Base-by-base conservation (phyloP, 176 grass and related monocot genomes). In the Bonia amplexicaulis region DNA sequence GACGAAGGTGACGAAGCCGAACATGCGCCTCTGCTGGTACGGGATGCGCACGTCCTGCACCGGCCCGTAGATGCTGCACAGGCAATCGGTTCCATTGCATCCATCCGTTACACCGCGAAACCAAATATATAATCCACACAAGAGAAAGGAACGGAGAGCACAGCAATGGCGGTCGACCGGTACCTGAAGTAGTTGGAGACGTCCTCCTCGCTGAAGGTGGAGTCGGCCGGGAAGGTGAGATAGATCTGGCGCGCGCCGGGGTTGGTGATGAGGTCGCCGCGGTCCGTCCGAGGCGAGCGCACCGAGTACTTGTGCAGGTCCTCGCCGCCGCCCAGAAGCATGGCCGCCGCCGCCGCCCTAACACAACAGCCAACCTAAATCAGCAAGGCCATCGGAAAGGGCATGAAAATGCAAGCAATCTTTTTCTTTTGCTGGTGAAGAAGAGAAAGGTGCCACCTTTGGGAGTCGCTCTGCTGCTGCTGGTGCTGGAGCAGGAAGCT, bases 31-130 rank as follows among this genome's bases (percentile, higher is more conserved):
- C 78, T 93, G 89, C 84, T 97, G 95, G 75, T 94, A 91, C 12
- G 95, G 95, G 74, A 97, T 94, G 67, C 95, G 88, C 63, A 97
- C 95, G 74, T 97, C 95, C 82, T 97, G 95, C 81, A 97, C 95
- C 14, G 92, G 92, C 7, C 95, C 92, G 74, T 93, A 97, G 67
- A 93, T 93, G 69, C 95, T 97, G 86, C 91, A 47, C 39, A 23
- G 55, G 22, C 52, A 12, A 13, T 71, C 25, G 63, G 29, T 66
- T 42, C 48, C 51, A 82, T 61, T 22, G 16, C 53, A 9, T 22
- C 42, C 57, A 26, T 61, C 12, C 59, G 6, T 63, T 2, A 63
- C 62, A 31, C 27, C 27, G 7, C 62, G 13, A 3, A 33, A 15
- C 62, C 69, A 61, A 46, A 14, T 8, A 22, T 4, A 19, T 3